Base-by-base conservation (phyloP, 75 land plant genomes). In the Ceratopteris richardii region DNA sequence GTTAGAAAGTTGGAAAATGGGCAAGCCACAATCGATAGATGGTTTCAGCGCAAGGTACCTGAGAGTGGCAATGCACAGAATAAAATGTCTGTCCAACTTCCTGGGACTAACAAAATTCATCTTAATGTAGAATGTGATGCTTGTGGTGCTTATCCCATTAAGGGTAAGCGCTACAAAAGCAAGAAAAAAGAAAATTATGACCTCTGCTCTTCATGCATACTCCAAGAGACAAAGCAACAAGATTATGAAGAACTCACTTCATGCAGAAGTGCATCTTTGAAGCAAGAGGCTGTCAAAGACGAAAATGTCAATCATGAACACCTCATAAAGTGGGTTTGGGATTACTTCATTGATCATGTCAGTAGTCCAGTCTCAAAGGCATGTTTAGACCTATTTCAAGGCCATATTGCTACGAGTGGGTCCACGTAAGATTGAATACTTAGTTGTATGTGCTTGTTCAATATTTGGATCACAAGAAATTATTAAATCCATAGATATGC, bases 321-420 rank as follows among this genome's bases (percentile, higher is more conserved):
- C 39, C 73, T 93, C n/a, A 54, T 80, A 30, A 89, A 88, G 41
- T 93, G 98, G 98, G 84, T 93, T 12, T 93, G 98, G 95, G 82
- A 82, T 39, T 93, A 93, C 54, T 93, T 88, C 58, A 37, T 64
- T 27, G 77, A 60, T 57, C 31, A 61, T 18, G 17, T 46, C 48
- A 46, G 20, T n/a, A 31, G 25, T 19, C 27, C n/a, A 19, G 29
- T 21, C 29, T 48, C 53, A 12, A 58, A 30, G 47, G 41, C 37
- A 22, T 25, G 31, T 62, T 39, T 40, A 5, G 30, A 51, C 27
- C 64, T 44, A 30, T 29, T 61, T 46, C 54, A 29, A 22, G 50
- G 44, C 24, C 56, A 56, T 44, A 81, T 87, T 43, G 21, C 48
- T 40, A 64, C 75, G 19, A 80, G 68, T 53, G 44, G 64, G 6